Evolutionary conservation across 768 basidiomycete genomes (phyloP).

Genomic region (Leccinum subgranulosum): DNA sequence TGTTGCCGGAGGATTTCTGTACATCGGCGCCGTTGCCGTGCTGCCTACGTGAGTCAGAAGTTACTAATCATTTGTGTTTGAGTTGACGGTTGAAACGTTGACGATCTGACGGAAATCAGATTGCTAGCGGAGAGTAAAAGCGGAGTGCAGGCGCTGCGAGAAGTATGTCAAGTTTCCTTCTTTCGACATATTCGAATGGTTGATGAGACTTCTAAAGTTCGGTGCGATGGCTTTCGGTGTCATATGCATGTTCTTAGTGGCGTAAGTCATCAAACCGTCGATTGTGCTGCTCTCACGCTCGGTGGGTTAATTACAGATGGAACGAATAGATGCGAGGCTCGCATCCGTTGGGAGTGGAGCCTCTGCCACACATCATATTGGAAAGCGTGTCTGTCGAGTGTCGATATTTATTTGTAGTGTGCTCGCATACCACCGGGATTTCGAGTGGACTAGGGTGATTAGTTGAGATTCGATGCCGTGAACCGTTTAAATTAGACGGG

Average conservation of each 20-base stretch:
- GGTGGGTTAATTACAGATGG: constrained; percentile 49
- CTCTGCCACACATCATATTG: not conserved
- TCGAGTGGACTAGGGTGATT: not conserved
- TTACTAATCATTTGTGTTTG: constrained; percentile 1
- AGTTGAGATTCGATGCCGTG: constrained; percentile 21
- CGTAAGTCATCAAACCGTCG: constrained; percentile 53
- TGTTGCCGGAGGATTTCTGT: constrained; percentile 88
- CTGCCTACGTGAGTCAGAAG: constrained; percentile 71
- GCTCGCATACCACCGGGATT: not conserved
- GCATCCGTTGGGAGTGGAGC: constrained; percentile 5
- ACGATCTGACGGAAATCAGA: constrained; percentile 38
- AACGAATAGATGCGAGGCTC: constrained; percentile 55
- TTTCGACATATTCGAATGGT: constrained; percentile 14
- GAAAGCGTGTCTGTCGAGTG: not conserved
- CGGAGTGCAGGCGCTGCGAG: constrained; percentile 83
- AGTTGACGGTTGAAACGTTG: not conserved
- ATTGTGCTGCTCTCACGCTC: constrained; percentile 19
- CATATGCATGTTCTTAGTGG: constrained; percentile 87
- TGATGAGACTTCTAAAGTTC: constrained; percentile 53
- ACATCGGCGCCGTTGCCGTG: constrained; percentile 91
- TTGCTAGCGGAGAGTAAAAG: constrained; percentile 86
- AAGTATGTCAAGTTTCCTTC: constrained; percentile 44
- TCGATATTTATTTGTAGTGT: constrained; percentile 7
- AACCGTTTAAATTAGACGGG: constrained; percentile 26
- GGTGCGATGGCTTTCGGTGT: constrained; percentile 90